Base-by-base conservation (phyloP, 1,139 yeast species). In the Scheffersomyces lignicola region DNA sequence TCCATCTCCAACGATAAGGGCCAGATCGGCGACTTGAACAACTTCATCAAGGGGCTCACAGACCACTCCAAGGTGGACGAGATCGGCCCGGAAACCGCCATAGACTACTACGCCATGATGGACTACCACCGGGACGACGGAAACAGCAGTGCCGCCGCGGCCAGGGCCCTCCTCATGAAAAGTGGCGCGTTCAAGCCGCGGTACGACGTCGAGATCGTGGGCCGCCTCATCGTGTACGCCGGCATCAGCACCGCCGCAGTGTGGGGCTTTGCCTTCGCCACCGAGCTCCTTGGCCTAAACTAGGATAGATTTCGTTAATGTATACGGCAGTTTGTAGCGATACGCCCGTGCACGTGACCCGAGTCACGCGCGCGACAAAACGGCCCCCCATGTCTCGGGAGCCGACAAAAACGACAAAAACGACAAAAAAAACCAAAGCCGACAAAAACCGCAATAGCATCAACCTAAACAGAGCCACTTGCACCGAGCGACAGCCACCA, bases 121-220 rank as follows among this genome's bases (percentile, higher is more conserved):
- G 69, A 66, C 36, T 63, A 65, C 44, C 51, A 56, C 33, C 37
- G 38, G 18, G 41, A 40, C 33, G n/a, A 11, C 8, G 6, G 44
- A 40, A 26, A 38, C 21, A 27, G 40, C 6, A 24, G n/a, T 24
- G 13, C 26, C 13, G 13, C 26, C 6, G 26, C 26, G 6, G 13
- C 6, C 13, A 24, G 13, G 7, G 16, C 14, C 16, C 18, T 25
- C 11, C 16, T 31, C 12, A 31, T 24, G 31, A 41, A 41, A 8
- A 61, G 70, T 39, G 74, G 70, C 4, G 81, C 65, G 29, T 78
- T 62, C 53, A 68, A 58, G 51, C 65, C 78, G 8, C 65, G 89
- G 36, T 82, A 80, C 49, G 92, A 83, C 43, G 81, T 83, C 20
- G 90, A 83, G 44, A 83, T 84, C 12, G 64, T 85, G 29, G 87